These are phyloP conservation scores for Pecoramyces ruminantium DNA, from an alignment of 192 early-diverging fungal genomes.

Conservation along the genomic window DNA sequence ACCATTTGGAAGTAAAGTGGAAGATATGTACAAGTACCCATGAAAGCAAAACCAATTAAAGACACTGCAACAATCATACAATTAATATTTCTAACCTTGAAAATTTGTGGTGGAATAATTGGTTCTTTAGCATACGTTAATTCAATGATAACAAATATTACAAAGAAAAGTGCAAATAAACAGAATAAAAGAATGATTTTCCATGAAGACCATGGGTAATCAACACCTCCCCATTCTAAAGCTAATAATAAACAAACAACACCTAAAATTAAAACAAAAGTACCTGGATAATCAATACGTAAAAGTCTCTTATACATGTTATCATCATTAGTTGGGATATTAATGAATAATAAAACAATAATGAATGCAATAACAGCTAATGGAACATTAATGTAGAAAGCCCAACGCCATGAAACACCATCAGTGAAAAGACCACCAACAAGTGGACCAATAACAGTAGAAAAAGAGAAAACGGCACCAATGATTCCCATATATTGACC, in stretches of 20 bases:
- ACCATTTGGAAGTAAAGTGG: background rate
- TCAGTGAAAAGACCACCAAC: conserved; percentile 76
- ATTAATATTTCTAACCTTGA: conserved; percentile 23
- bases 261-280: conserved; percentile 21
- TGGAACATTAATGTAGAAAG: conserved; percentile 31
- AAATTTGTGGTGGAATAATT: conserved; percentile 29
- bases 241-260: conserved; percentile 35
- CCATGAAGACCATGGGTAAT: conserved; percentile 30
- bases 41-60: background rate
- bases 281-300: conserved; percentile 41
- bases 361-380: conserved; percentile 15
- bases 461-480: conserved; percentile 35
- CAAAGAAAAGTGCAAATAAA: background rate
- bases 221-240: conserved; percentile 41
- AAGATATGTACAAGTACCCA: background rate
- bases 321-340: conserved; percentile 10
- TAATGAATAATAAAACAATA: conserved; percentile 12
- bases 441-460: conserved; percentile 62
- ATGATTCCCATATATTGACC: conserved; percentile 69
- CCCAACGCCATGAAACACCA: conserved; percentile 49
- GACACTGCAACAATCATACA: background rate
- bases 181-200: background rate
- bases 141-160: background rate
- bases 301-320: conserved; percentile 29
- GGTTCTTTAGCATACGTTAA: background rate